phyloP scores from a whole-genome alignment of 1,284 basidiomycete species.

The Ceratobasidium sp. region DNA sequence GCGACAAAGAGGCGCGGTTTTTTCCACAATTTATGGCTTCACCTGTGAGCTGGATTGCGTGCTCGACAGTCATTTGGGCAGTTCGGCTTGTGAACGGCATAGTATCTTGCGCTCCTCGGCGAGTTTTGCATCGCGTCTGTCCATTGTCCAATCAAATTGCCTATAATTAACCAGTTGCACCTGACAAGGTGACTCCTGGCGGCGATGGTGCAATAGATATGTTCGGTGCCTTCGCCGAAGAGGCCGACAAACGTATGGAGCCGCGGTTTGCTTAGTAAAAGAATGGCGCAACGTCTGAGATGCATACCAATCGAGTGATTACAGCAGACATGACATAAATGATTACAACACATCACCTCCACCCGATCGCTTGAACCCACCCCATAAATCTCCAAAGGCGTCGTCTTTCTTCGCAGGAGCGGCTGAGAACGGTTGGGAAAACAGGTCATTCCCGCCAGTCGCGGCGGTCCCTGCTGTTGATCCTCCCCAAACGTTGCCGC shows the following conservation, averaged over 20 bases:
- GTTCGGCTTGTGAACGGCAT: not conserved
- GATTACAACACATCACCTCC: slow-evolving; percentile 29
- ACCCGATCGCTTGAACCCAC: slow-evolving; percentile 73
- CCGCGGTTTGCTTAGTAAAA: not conserved
- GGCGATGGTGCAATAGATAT: slow-evolving; percentile 32
- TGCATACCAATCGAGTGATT: slow-evolving; percentile 25
- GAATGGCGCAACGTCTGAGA: not conserved
- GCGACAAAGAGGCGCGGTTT: not conserved
- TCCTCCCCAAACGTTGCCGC: slow-evolving; percentile 43
- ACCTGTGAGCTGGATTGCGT: slow-evolving; percentile 2
- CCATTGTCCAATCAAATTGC: not conserved
- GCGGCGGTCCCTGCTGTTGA: slow-evolving; percentile 13
- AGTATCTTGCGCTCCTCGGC: not conserved
- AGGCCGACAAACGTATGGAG: not conserved
- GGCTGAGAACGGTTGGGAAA: slow-evolving; percentile 48
- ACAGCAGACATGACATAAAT: slow-evolving; percentile 14
- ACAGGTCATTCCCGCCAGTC: slow-evolving; percentile 15
- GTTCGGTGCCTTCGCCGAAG: not conserved
- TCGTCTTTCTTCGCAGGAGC: slow-evolving; percentile 75
- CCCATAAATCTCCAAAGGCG: slow-evolving; percentile 84
- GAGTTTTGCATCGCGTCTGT: not conserved
- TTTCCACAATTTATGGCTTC: not conserved
- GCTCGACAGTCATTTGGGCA: slow-evolving; percentile 12
- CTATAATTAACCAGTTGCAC: slow-evolving; percentile 20
- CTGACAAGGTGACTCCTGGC: slow-evolving; percentile 2